These are phyloP conservation scores for Phragmites australis DNA, from an alignment of 176 grass and related monocot species.

Conservation along the genomic window DNA sequence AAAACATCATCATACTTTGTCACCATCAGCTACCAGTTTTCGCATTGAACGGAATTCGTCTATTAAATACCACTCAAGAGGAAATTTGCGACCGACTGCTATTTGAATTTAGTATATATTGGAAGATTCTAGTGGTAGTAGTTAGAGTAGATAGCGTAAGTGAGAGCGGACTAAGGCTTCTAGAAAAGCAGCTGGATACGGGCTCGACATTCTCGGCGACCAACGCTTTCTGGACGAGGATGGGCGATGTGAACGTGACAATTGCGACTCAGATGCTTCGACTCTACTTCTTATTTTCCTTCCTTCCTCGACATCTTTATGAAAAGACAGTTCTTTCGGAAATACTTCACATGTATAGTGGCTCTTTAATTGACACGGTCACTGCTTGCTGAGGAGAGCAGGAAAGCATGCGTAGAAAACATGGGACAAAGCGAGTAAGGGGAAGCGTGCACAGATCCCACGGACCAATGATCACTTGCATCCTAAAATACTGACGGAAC, in stretches of 20 bases:
- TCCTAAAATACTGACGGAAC: neutral
- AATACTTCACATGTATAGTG: neutral
- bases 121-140: too few relatives aligned
- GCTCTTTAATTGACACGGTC: neutral
- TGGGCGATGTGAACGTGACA: constrained; percentile 46
- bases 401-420: constrained; percentile 3
- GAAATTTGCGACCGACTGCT: too few relatives aligned
- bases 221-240: neutral
- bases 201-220: neutral
- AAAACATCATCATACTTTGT: too few relatives aligned
- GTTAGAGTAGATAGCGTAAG: neutral
- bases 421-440: constrained; percentile 11
- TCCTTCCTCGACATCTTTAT: constrained; percentile 21
- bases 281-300: constrained; percentile 38
- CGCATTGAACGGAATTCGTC: too few relatives aligned
- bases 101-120: too few relatives aligned
- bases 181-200: constrained; percentile 35
- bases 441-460: constrained; percentile 8
- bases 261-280: constrained; percentile 27
- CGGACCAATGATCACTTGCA: neutral
- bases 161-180: neutral
- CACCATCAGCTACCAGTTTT: too few relatives aligned
- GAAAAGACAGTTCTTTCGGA: neutral
- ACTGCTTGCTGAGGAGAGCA: neutral
- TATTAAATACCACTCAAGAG: too few relatives aligned